A percentile compares a stretch with the other conserved stretches of the same genome.
Evolutionary conservation across 2,329 filamentous ascomycete species (phyloP).

Genomic region (Cercospora sojina): DNA sequence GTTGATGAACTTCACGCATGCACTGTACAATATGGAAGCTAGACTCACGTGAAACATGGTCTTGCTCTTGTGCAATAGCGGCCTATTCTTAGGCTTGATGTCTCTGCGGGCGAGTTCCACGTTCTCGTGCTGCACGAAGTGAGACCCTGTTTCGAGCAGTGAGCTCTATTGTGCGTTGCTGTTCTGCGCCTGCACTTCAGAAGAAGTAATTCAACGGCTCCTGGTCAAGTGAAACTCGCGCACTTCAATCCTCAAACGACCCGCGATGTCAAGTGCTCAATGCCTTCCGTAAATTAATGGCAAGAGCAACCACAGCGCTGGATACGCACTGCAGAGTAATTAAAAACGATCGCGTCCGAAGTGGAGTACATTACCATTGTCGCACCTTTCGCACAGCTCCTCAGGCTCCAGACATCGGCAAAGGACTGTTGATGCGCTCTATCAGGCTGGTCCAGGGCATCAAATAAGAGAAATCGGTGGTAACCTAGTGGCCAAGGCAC

Average conservation of each 20-base stretch:
- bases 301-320: background rate
- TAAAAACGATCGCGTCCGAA: background rate
- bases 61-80: background rate
- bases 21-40: background rate
- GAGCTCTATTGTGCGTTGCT: background rate
- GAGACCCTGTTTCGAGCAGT: background rate
- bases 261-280: background rate
- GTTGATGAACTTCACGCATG: background rate
- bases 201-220: background rate
- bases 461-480: background rate
- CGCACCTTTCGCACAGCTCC: background rate
- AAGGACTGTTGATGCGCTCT: background rate
- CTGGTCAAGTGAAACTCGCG: background rate
- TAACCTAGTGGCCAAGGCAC: background rate
- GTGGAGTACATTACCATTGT: background rate
- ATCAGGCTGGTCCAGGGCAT: background rate
- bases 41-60: background rate
- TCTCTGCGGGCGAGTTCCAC: background rate
- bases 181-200: background rate
- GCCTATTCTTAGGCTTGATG: background rate
- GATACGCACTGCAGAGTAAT: background rate
- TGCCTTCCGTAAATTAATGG: background rate
- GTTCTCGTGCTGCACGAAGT: background rate
- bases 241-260: background rate
- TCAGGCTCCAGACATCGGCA: background rate